These are phyloP conservation scores for Pythium myriotylum DNA, from an alignment of 352 stramenopile species.

Conservation along the genomic window DNA sequence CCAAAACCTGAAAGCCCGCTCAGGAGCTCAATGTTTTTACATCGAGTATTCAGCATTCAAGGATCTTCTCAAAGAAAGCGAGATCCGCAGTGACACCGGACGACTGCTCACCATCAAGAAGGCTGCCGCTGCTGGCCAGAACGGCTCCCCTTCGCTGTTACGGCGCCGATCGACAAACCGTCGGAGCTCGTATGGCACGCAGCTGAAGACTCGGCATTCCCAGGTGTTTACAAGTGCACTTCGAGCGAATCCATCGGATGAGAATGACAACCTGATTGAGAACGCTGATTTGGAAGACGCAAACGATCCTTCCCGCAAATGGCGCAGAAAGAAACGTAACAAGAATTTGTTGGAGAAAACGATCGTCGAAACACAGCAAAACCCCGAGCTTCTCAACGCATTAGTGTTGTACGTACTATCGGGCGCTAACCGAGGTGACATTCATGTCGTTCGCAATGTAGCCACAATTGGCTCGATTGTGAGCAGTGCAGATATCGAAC, in stretches of 20 bases:
- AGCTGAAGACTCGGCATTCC: conserved; percentile 35
- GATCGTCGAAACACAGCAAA: conserved; percentile 55
- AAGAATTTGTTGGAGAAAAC: conserved; percentile 64
- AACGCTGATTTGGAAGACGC: conserved; percentile 39
- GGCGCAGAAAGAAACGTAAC: conserved; percentile 81
- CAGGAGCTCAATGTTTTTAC: conserved; percentile 61
- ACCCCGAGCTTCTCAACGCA: conserved; percentile 49
- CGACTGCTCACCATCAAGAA: conserved; percentile 17
- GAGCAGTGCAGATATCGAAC: conserved; percentile 65
- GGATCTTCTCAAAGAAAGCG: conserved; percentile 16
- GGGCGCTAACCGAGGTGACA: conserved; percentile 70
- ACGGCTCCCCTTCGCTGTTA: conserved; percentile 4
- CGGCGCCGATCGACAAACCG: conserved; percentile 25
- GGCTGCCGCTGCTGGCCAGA: not conserved
- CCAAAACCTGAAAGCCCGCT: conserved; percentile 41
- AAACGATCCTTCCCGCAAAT: conserved; percentile 47
- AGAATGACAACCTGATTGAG: conserved; percentile 30
- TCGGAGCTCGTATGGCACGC: conserved; percentile 18
- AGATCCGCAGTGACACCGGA: conserved; percentile 4
- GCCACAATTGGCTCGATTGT: conserved; percentile 53
- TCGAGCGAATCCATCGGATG: conserved; percentile 18
- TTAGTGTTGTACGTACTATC: conserved; percentile 83
- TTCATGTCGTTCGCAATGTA: conserved; percentile 74
- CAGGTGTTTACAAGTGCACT: conserved; percentile 35
- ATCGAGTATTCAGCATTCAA: conserved; percentile 42